Percentiles rank a stretch among this genome's conserved stretches.
phyloP scores from a whole-genome alignment of 192 early-diverging fungal genomes.

The Coemansia sp. region DNA sequence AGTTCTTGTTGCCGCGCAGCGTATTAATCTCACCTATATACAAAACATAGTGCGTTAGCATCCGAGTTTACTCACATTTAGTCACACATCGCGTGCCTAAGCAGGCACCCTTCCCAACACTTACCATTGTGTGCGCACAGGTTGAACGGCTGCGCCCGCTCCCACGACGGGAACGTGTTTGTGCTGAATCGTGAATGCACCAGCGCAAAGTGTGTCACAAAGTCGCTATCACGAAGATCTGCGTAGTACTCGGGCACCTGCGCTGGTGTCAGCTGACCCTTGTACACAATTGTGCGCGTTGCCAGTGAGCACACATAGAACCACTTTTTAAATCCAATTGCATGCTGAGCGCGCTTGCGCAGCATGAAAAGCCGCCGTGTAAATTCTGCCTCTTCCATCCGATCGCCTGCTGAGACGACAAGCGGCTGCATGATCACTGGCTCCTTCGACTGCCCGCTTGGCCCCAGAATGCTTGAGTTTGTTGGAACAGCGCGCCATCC shows the following conservation, averaged over 20 bases:
- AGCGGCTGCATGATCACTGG: slow-evolving; percentile 92
- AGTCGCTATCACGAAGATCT: slow-evolving; percentile 82
- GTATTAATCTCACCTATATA: slow-evolving; percentile 92
- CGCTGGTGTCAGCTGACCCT: slow-evolving; percentile 91
- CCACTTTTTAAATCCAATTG: slow-evolving; percentile 83
- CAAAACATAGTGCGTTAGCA: slow-evolving; percentile 10
- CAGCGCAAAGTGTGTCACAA: slow-evolving; percentile 88
- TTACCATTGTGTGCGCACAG: slow-evolving; percentile 98
- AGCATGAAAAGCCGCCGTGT: slow-evolving; percentile 86
- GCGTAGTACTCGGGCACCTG: slow-evolving; percentile 93
- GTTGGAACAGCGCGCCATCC: slow-evolving; percentile 90
- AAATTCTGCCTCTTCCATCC: slow-evolving; percentile 56
- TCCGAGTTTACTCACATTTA: background rate
- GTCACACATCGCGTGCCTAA: background rate
- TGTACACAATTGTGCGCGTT: slow-evolving; percentile 92
- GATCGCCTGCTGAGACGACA: slow-evolving; percentile 58
- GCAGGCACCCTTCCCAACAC: too few species aligned
- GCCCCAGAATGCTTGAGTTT: slow-evolving; percentile 86
- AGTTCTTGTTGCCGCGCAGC: slow-evolving; percentile 98
- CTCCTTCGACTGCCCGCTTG: slow-evolving; percentile 83
- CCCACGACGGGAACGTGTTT: slow-evolving; percentile 99
- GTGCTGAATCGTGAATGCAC: slow-evolving; percentile 99
- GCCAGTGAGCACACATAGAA: slow-evolving; percentile 98
- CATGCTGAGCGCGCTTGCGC: slow-evolving; percentile 86
- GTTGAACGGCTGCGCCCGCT: slow-evolving; percentile 97